Base-by-base conservation (phyloP, 2,329 filamentous ascomycete genomes). In the Aaosphaeria pasadenensis region DNA sequence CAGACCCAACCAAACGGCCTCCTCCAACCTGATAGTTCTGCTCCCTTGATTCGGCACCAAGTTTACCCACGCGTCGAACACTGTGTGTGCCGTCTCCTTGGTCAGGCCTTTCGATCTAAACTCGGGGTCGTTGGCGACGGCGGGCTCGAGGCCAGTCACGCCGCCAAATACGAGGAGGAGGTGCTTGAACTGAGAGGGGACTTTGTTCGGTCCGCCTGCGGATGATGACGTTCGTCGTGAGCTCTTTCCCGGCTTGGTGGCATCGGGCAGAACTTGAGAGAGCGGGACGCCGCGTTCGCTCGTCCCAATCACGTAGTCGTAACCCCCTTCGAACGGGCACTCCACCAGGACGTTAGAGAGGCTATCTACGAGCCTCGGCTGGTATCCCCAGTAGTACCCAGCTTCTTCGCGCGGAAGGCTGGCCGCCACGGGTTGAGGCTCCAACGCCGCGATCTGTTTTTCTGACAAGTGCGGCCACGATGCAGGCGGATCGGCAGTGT, bases 381-480 rank as follows among this genome's bases (percentile, higher is more conserved):
- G 79, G 68, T 87, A 95, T 41, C 90, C 90, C 89, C 90, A 95
- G 72, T 91, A 95, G 70, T 90, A 94, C 0, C 90, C 90, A 1
- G 77, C 82, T 54, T 91, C 83, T 45, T 87, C 86, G 48, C 89
- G 80, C 1, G 90, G 90, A 3, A 79, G 73, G 29, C 80, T 75
- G 0, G 89, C 87, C 33, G 85, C 77, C 3, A 92, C 85, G 11
- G 85, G 81, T 46, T 84, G 78, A 1, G 81, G 83, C 2, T 60
- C 56, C 4, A 74, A 48, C 6, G 42, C 50, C 1, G 61, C 56
- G 17, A 61, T 60, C 9, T 64, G 53, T 6, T 53, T 36, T 39
- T 56, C 49, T 3, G 53, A 55, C 30, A 59, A 54, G 24, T 54
- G 42, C 1, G 69, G 67, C 62, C 67, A 71, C 7, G 52, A 53